These are phyloP conservation scores for Fabrea salina DNA, from an alignment of 169 alveolate genomes.

Conservation along the genomic window DNA sequence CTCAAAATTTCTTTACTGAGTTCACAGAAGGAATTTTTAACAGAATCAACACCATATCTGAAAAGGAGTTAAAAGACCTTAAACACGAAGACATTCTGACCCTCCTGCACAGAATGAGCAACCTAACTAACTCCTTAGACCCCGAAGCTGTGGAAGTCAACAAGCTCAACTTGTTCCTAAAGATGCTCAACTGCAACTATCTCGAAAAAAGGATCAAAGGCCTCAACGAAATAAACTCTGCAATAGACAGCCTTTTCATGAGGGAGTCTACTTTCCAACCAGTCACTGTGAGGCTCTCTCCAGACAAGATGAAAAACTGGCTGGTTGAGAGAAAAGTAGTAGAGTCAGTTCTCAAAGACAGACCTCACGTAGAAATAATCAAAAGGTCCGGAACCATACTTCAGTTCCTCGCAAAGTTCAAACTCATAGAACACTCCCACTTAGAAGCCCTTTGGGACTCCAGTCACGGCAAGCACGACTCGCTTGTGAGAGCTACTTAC, in stretches of 20 bases:
- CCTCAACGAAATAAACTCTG: constrained; percentile 41
- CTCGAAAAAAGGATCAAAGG: constrained; percentile 58
- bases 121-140: constrained; percentile 27
- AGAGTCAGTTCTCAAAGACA: constrained; percentile 39
- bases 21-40: constrained; percentile 30
- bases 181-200: constrained; percentile 38
- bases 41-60: constrained; percentile 39
- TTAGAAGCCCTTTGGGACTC: constrained; percentile 51
- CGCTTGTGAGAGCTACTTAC: constrained; percentile 45
- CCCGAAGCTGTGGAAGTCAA: constrained; percentile 42
- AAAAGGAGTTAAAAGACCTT: constrained; percentile 52
- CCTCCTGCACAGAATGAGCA: constrained; percentile 39
- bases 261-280: neutral
- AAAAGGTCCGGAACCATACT: constrained; percentile 46
- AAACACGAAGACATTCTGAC: constrained; percentile 38
- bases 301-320: constrained; percentile 46
- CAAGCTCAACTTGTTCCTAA: constrained; percentile 37
- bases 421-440: constrained; percentile 9
- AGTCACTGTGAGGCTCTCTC: constrained; percentile 27
- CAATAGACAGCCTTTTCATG: constrained; percentile 39
- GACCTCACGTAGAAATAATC: constrained; percentile 53
- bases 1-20: neutral
- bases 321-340: constrained; percentile 30
- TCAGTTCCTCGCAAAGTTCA: constrained; percentile 38
- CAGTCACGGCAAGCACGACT: constrained; percentile 59